Evolutionary conservation across 2,329 filamentous ascomycete species (phyloP).

Genomic region (Epichloe amarillans): DNA sequence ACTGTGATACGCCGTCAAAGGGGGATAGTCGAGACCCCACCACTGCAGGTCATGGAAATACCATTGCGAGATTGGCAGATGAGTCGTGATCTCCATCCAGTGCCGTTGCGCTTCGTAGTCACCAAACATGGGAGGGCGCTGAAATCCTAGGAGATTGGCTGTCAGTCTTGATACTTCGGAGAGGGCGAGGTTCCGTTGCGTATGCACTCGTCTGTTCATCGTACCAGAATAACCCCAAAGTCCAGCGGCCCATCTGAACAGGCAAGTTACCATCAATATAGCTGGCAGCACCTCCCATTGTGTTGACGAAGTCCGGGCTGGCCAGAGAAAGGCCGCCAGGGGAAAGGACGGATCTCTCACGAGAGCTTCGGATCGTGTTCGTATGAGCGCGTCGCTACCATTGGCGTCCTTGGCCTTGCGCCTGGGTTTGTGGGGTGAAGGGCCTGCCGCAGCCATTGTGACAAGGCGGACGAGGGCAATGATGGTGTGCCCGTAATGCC

Average conservation of each 20-base stretch:
- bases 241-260: constrained; percentile 86
- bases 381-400: constrained; percentile 22
- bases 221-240: constrained; percentile 91
- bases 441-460: constrained; percentile 34
- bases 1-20: constrained; percentile 94
- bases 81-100: constrained; percentile 94
- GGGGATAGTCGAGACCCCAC: constrained; percentile 99
- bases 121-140: constrained; percentile 79
- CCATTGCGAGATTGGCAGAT: constrained; percentile 86
- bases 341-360: constrained; percentile 64
- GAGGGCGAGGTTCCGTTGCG: background rate
- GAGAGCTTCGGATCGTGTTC: constrained; percentile 26
- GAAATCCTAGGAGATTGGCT: constrained; percentile 44
- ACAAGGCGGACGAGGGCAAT: constrained; percentile 4
- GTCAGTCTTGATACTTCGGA: background rate
- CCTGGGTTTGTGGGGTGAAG: constrained; percentile 45
- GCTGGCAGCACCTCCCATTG: constrained; percentile 88
- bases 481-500: background rate
- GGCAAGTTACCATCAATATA: constrained; percentile 75
- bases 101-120: constrained; percentile 97
- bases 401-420: constrained; percentile 37
- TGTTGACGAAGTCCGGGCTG: constrained; percentile 66
- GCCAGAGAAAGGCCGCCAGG: constrained; percentile 88
- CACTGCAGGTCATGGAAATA: constrained; percentile 94
- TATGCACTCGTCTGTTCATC: background rate